phyloP scores from a whole-genome alignment of 805 yeast genomes.

The Saturnispora kantuleensis region DNA sequence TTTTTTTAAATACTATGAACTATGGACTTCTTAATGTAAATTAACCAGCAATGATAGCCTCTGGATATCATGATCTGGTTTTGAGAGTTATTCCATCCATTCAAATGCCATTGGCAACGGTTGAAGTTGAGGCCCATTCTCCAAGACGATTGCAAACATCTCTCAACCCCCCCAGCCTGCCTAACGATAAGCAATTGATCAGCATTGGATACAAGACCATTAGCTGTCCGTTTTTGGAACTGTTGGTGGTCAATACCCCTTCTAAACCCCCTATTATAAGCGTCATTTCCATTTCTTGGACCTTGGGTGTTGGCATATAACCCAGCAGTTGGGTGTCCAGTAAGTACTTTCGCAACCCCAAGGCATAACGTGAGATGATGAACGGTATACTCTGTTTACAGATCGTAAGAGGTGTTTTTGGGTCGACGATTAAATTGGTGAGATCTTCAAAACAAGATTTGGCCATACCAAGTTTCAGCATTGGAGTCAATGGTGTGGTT shows the following conservation, averaged over 20 bases:
- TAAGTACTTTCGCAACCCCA: constrained; percentile 52
- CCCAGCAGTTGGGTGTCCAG: constrained; percentile 53
- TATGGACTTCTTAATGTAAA: no score
- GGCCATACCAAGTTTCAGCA: constrained; percentile 40
- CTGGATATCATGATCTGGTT: no score
- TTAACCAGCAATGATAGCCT: no score
- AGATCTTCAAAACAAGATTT: constrained; percentile 47
- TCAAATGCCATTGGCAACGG: no score
- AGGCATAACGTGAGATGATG: constrained; percentile 47
- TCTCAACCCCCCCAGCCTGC: background rate
- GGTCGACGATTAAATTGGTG: constrained; percentile 29
- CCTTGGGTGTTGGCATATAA: constrained; percentile 52
- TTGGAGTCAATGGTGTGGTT: constrained; percentile 38
- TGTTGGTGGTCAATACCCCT: background rate
- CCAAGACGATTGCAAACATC: constrained; percentile 1
- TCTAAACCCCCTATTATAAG: constrained; percentile 35
- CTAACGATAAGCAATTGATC: background rate
- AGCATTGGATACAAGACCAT: constrained; percentile 7
- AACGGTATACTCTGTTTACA: constrained; percentile 32
- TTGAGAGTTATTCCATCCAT: no score
- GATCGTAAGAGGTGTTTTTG: constrained; percentile 15
- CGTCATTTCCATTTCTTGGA: constrained; percentile 56
- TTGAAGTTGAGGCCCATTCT: background rate
- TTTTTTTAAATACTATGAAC: background rate
- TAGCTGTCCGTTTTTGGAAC: background rate